Evolutionary conservation across 2,329 filamentous ascomycete genomes (phyloP).

Genomic region (Clarireedia homoeocarpa): DNA sequence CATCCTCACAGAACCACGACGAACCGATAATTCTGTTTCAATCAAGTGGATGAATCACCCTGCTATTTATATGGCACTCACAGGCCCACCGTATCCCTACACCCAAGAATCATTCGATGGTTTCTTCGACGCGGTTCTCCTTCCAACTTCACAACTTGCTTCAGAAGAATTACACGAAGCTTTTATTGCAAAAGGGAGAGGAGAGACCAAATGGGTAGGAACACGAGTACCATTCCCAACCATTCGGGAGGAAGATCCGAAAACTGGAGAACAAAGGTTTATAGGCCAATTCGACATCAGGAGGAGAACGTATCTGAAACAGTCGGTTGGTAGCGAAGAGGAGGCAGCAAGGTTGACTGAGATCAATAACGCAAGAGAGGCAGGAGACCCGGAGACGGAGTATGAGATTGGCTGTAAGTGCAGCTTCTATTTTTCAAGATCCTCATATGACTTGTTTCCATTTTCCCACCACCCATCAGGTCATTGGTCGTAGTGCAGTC

Average conservation of each 20-base stretch:
- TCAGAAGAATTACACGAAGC: background rate
- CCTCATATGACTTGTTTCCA: background rate
- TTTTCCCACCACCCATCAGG: no score
- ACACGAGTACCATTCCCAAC: background rate
- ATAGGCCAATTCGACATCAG: constrained; percentile 1
- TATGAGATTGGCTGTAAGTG: constrained; percentile 7
- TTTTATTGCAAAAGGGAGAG: background rate
- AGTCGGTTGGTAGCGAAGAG: background rate
- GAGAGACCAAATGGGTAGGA: background rate
- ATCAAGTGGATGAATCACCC: background rate
- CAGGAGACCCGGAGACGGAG: background rate
- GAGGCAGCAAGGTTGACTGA: background rate
- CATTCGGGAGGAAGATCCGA: background rate
- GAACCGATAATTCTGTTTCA: background rate
- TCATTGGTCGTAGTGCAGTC: no score
- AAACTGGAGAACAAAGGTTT: background rate
- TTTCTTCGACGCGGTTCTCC: background rate
- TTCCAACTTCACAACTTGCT: background rate
- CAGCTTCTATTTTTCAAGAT: background rate
- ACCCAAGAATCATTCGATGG: background rate
- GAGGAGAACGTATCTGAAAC: background rate
- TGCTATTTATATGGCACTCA: background rate
- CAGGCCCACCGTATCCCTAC: background rate
- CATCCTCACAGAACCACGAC: background rate
- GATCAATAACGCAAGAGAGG: background rate